phyloP scores from a whole-genome alignment of 2,329 filamentous ascomycete species.

The Diatrype stigma region DNA sequence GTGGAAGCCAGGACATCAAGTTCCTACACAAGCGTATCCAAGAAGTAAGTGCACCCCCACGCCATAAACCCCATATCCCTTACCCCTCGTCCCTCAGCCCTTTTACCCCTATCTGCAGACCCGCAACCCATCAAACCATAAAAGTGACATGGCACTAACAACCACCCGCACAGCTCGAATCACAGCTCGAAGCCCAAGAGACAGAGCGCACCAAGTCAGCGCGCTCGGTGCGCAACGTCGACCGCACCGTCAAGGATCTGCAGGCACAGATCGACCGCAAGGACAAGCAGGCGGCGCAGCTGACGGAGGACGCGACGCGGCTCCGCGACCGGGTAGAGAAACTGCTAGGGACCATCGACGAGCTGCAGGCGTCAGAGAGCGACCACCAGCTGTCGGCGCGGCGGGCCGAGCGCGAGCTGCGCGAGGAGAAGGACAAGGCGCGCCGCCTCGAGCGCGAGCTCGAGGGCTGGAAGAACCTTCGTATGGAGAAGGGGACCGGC shows the following conservation, averaged over 20 bases:
- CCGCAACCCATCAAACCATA: constrained; percentile 12
- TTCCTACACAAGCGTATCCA: constrained; percentile 93
- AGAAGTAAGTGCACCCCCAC: constrained; percentile 64
- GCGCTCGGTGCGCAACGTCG: constrained; percentile 84
- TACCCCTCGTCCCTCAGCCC: constrained; percentile 7
- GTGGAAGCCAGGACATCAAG: constrained; percentile 88
- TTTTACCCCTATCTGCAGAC: constrained; percentile 17
- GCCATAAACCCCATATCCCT: constrained; percentile 5
- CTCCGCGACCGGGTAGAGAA: constrained; percentile 89
- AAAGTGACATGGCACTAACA: constrained; percentile 19
- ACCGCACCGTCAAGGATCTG: constrained; percentile 89
- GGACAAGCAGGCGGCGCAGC: constrained; percentile 77
- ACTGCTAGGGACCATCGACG: constrained; percentile 85
- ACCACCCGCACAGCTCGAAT: constrained; percentile 65
- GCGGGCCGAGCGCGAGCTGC: constrained; percentile 82
- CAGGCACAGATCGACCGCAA: constrained; percentile 89
- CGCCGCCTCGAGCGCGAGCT: constrained; percentile 83
- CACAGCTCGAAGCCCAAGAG: constrained; percentile 79
- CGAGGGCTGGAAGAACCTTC: constrained; percentile 75
- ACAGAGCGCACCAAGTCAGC: constrained; percentile 74
- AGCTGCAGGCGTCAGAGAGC: constrained; percentile 85
- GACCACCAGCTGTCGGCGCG: constrained; percentile 75
- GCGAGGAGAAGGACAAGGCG: constrained; percentile 81
- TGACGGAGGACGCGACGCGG: constrained; percentile 78
- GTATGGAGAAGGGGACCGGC: constrained; percentile 55